Base-by-base conservation (phyloP, 768 basidiomycete species). In the Kwoniella sp. region DNA sequence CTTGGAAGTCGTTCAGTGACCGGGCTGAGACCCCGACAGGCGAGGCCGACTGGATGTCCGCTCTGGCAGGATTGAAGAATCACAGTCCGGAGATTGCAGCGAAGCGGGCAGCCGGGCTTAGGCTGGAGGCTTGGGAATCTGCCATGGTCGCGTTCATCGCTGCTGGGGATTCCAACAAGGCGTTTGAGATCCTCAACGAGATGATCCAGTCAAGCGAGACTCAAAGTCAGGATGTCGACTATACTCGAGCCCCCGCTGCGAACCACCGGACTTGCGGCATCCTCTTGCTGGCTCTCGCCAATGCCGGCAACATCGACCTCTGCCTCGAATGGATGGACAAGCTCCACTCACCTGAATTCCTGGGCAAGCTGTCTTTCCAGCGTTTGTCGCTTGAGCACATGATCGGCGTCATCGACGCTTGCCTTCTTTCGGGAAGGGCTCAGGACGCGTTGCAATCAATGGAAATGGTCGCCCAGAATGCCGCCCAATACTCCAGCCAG, bases 131-230 rank as follows among this genome's bases (percentile, higher is more conserved):
- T 10, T 59, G 48, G 34, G 39, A 54, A 19, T 17, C 28, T 14
- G 62, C 55, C 84, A 82, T 91, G 29, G 78, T 82, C 41, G 79
- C 83, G 0, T 84, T 87, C 71, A 84, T 91, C 77, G 78, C 77
- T 32, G 79, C 77, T 32, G 83, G 83, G 1, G 74, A 82, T 44
- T 79, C 85, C 0, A 82, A 81, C 19, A 80, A 79, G 38, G 89
- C 83, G 8, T 63, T 89, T 9, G 81, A 71, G 20, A 71, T 90
- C 2, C 75, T 91, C 34, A 83, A 86, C 49, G 73, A 79, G 56
- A 89, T 90, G 86, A 75, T 89, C 71, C 78, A 80, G 50, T 75
- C 80, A 0, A 50, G 73, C 7, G 58, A 32, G 41, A 32, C 37
- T 20, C 23, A 42, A 5, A 64, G 69, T 67, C 28, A 45, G 46